Conservation (phyloP, 2,329 filamentous ascomycete genomes). For the Curvularia spicifera region DNA sequence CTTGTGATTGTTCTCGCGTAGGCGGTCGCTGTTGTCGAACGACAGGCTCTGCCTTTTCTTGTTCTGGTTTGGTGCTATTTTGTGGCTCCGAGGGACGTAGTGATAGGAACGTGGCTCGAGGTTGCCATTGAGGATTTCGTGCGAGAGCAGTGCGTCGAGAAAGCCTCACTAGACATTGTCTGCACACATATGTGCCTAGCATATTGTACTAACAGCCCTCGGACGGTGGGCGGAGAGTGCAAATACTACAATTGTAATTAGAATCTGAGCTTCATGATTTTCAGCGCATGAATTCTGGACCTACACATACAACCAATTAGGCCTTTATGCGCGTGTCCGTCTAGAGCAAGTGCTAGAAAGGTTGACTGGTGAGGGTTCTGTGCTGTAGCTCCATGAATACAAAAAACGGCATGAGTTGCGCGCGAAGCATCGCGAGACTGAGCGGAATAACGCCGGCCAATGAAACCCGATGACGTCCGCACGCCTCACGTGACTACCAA, state of each 20-base stretch:
- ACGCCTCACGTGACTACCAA: slow-evolving; percentile 33
- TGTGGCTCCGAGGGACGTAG: slow-evolving; percentile 24
- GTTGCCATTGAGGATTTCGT: slow-evolving; percentile 38
- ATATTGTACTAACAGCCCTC: slow-evolving; percentile 25
- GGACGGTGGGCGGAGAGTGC: slow-evolving; percentile 3
- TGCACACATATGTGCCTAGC: slow-evolving; percentile 45
- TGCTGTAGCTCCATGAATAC: neutral
- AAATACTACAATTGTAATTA: slow-evolving; percentile 8
- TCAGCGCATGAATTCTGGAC: neutral
- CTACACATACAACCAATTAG: neutral
- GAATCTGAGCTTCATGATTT: slow-evolving; percentile 4
- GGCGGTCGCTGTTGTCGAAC: slow-evolving; percentile 10
- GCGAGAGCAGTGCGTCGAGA: slow-evolving; percentile 17
- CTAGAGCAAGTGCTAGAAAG: neutral
- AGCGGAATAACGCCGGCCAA: slow-evolving; percentile 18
- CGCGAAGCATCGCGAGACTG: slow-evolving; percentile 5
- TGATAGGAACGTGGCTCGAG: slow-evolving; percentile 43
- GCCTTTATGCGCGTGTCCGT: neutral
- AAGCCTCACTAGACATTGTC: slow-evolving; percentile 40
- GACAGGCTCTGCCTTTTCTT: slow-evolving; percentile 13
- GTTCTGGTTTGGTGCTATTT: slow-evolving; percentile 11
- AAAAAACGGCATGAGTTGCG: slow-evolving; percentile 4
- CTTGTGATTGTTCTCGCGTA: slow-evolving; percentile 1
- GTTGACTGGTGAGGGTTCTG: neutral
- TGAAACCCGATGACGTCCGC: slow-evolving; percentile 17